phyloP scores from a whole-genome alignment of 441 rosid genomes.

The Pelargonium cotyledonis region DNA sequence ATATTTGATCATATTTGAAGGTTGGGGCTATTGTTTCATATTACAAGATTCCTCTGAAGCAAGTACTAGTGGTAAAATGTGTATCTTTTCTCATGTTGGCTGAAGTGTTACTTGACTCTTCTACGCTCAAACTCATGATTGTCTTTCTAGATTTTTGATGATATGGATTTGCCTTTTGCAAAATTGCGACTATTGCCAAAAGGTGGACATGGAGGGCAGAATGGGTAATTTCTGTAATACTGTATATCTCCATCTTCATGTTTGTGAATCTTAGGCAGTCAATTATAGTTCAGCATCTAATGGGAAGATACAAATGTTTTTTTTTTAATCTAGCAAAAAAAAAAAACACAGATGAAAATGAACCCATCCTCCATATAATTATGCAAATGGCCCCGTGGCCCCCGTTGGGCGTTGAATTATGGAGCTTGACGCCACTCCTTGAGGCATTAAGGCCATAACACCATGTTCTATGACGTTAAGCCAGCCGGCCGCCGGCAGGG shows the following conservation, averaged over 20 bases:
- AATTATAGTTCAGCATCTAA: background rate
- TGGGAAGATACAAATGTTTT: background rate
- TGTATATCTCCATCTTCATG: background rate
- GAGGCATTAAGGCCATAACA: no score
- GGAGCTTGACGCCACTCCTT: no score
- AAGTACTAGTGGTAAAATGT: conserved; percentile 70
- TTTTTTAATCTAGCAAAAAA: no score
- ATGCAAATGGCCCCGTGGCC: no score
- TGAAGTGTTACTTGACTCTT: conserved; percentile 9
- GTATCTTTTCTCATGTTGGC: conserved; percentile 13
- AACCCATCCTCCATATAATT: no score
- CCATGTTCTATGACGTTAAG: no score
- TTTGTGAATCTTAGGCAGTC: background rate
- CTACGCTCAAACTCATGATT: conserved; percentile 10
- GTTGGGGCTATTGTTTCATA: conserved; percentile 79
- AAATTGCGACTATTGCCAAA: conserved; percentile 83
- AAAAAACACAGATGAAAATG: no score
- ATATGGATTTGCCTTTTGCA: conserved; percentile 87
- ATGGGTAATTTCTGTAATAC: conserved; percentile 49
- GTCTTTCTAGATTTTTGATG: conserved; percentile 66
- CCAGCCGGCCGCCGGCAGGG: no score
- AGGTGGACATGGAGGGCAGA: conserved; percentile 99
- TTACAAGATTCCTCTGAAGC: conserved; percentile 85
- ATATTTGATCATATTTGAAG: conserved; percentile 35
- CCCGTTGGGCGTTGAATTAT: no score